Percentiles rank a stretch among this genome's conserved stretches.
Evolutionary conservation across 306 rosid species (phyloP).

Genomic region (Fragaria iinumae): DNA sequence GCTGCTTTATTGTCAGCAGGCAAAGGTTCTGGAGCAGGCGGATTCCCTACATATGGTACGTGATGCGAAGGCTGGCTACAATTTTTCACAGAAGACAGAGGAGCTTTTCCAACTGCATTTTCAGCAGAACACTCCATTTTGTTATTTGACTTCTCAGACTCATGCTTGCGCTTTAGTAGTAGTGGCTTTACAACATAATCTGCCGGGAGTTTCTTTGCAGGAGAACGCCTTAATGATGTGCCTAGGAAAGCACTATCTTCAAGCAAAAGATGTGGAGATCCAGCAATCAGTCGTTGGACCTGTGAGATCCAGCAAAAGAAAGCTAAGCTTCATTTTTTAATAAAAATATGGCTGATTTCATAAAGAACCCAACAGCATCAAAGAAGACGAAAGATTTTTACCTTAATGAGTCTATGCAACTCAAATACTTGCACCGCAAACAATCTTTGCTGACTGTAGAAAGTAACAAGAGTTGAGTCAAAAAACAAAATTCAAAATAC

Average conservation of each 20-base stretch:
- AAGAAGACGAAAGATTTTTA: neutral
- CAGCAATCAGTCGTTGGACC: conserved; percentile 95
- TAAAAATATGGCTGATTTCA: neutral
- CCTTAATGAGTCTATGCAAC: conserved; percentile 47
- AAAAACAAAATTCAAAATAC: conserved; percentile 45
- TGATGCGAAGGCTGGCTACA: conserved; percentile 55
- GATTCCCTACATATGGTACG: conserved; percentile 48
- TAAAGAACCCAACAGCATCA: neutral
- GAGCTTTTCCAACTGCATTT: conserved; percentile 75
- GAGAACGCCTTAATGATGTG: conserved; percentile 49
- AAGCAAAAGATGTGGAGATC: conserved; percentile 71
- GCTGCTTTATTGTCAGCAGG: conserved; percentile 49
- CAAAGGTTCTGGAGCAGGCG: conserved; percentile 40
- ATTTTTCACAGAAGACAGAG: conserved; percentile 50
- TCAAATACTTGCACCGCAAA: conserved; percentile 47
- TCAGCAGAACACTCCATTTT: conserved; percentile 82
- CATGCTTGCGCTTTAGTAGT: conserved; percentile 49
- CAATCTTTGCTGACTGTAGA: conserved; percentile 66
- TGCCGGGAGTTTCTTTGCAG: conserved; percentile 50
- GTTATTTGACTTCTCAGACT: conserved; percentile 54
- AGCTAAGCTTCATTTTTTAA: neutral
- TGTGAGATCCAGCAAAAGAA: conserved; percentile 32
- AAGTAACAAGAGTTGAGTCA: conserved; percentile 59
- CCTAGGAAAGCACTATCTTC: conserved; percentile 63
- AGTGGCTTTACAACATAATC: conserved; percentile 26